Base-by-base conservation (phyloP, 805 yeast genomes). In the Starmerella bombi region DNA sequence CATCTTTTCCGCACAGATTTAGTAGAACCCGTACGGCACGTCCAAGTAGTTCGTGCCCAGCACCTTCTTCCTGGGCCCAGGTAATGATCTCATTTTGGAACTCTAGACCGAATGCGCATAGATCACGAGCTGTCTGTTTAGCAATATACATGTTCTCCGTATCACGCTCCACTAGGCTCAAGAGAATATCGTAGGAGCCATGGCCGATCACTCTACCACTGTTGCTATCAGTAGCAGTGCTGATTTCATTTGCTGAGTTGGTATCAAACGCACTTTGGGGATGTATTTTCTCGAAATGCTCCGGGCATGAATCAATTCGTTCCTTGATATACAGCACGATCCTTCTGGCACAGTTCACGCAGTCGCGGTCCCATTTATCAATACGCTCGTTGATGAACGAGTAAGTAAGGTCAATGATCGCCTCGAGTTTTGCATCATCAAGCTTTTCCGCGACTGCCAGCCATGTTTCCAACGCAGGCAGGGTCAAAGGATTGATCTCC, bases 391-490 rank as follows among this genome's bases (percentile, higher is more conserved):
- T 65, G 19, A 84, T 66, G 29, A 80, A 68, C 1, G 94, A 77
- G 10, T 84, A 66, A 0, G 85, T 67, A 29, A 82, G 71, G 56
- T 84, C 93, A 31, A 82, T 67, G 25, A 86, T 65, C 16, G 36
- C 25, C 35, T 44, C 50, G 9, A 47, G 33, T 2, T 82, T 74
- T 0, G 71, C 70, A 29, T 69, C 64, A 12, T 66, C 71, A 15
- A 88, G 58, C n/a, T 64, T 65, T 15, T 66, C 62, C 2, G 82
- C 70, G 38, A 88, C 62, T 2, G 67, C 64, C 38, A 67, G 65
- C 79, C 94, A 77, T 41, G 91, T 79, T 35, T 67, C 63, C 32
- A 91, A 61, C 0, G 88, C 73, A 30, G 70, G 69, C 14, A 62
- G 62, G 44, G 77, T 77, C 12, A 85, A 66, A 19, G 73, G 74